These are phyloP conservation scores for Vaccinium macrocarpon DNA, from an alignment of 148 eudicot species.

Conservation along the genomic window DNA sequence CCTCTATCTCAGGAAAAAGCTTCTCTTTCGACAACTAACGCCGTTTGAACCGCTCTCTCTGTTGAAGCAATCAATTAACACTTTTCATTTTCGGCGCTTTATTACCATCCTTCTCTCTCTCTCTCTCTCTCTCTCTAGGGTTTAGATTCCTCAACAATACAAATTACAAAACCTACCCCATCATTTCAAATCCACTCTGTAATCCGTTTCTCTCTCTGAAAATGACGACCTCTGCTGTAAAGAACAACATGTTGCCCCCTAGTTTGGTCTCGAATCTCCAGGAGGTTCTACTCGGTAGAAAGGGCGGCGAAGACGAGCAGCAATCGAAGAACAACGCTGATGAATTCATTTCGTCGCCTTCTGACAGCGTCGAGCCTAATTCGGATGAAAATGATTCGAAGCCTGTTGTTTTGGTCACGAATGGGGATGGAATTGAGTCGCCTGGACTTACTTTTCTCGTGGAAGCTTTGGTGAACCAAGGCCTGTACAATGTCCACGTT, in stretches of 20 bases:
- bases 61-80: constrained; percentile 11
- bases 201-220: neutral
- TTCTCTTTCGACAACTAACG: constrained; percentile 8
- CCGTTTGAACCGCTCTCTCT: constrained; percentile 44
- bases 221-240: constrained; percentile 35
- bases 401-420: constrained; percentile 73
- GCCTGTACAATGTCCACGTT: constrained; percentile 63
- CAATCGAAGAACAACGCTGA: constrained; percentile 14
- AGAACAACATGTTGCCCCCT: constrained; percentile 58
- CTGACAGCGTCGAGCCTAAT: constrained; percentile 20
- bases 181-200: neutral
- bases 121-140: constrained; percentile 24
- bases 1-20: neutral
- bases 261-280: constrained; percentile 59
- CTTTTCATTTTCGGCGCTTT: constrained; percentile 22
- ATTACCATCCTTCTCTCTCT: constrained; percentile 17
- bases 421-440: constrained; percentile 81
- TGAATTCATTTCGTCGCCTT: constrained; percentile 28
- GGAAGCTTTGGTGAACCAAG: constrained; percentile 61
- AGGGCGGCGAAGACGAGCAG: constrained; percentile 26
- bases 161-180: neutral
- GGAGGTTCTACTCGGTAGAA: constrained; percentile 45
- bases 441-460: constrained; percentile 62
- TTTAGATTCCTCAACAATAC: constrained; percentile 16
- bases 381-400: constrained; percentile 35